phyloP scores from a whole-genome alignment of 192 early-diverging fungal species.

The Backusella tuberculispora region DNA sequence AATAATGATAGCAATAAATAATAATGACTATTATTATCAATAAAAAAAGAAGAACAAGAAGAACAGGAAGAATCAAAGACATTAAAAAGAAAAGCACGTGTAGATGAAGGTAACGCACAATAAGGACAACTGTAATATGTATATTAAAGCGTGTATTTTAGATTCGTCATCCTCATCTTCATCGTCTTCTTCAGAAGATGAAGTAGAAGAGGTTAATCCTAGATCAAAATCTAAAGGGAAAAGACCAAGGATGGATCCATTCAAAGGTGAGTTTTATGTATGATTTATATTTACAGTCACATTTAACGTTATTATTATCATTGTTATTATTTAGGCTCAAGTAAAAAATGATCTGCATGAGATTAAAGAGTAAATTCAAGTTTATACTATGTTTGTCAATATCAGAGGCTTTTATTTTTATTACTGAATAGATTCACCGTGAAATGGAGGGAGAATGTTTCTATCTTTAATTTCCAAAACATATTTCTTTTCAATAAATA shows the following conservation, averaged over 20 bases:
- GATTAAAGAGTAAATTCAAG: too few relatives aligned
- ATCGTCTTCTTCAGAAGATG: slow-evolving; percentile 17
- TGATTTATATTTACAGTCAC: background rate
- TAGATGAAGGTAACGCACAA: background rate
- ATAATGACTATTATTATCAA: too few relatives aligned
- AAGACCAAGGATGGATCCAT: slow-evolving; percentile 27
- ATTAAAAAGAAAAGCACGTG: background rate
- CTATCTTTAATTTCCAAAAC: too few relatives aligned
- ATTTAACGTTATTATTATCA: background rate
- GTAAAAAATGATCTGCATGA: too few relatives aligned
- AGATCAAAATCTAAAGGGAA: background rate
- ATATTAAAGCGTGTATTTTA: background rate
- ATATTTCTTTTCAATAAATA: too few relatives aligned
- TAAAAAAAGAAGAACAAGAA: background rate
- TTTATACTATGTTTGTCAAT: too few relatives aligned
- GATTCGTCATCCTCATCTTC: background rate
- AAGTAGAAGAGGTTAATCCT: slow-evolving; percentile 5
- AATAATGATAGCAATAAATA: background rate
- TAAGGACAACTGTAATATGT: background rate
- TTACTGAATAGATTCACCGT: too few relatives aligned
- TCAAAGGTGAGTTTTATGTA: background rate
- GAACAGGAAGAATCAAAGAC: background rate
- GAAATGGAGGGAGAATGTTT: too few relatives aligned
- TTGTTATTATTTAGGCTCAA: too few relatives aligned
- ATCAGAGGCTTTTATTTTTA: too few relatives aligned